Evolutionary conservation across 176 grass and related monocot genomes (phyloP), one percentile per base, ranked within the genome.

Genomic region (Carex myosuroides): DNA sequence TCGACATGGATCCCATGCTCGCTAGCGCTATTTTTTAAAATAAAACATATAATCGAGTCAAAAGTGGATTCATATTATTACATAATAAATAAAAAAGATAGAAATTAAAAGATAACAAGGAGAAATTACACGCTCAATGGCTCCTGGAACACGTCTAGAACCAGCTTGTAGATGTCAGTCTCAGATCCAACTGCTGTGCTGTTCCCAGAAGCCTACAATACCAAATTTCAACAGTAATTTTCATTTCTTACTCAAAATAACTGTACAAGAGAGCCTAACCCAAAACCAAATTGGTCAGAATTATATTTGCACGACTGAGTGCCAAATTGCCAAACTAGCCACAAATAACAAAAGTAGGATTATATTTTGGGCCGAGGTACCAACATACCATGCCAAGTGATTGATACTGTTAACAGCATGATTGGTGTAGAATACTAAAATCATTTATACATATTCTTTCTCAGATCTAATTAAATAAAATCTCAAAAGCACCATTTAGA

Each of bases 1-100:
- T 95, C 89, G 6, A 92, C 16, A 66, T 98, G 93, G 37, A 98
- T 89, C 5, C 96, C 96, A 26, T 98, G 96, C 30, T 95, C 96
- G 42, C 58, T 98, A 30, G 85, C 80, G 6, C 91, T 98, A 88
- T 75, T 37, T 57, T 81, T 22, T 26, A 0, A 79, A 58, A 18
- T 2, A 64, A 81, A 83, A 67, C 12, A 64, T 14, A 53, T 29
- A 83, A 83, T 65, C 30, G 55, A 64, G 35, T 79, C 18, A 50
- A 75, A 13, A n/a, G 16, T 29, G 20, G 16, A 1, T 64, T 72
- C 17, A 32, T 41, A 3, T 30, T 59, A 65, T 26, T 13, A 81
- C 55, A 68, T 57, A 10, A 63, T 16, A 82, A 67, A 70, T 56
- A 17, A 37, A 26, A 3, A 14, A 39, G n/a, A 13, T 63, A 2